phyloP scores from a whole-genome alignment of 371 early-diverging fungal genomes.

The Zopfochytrium polystomum region DNA sequence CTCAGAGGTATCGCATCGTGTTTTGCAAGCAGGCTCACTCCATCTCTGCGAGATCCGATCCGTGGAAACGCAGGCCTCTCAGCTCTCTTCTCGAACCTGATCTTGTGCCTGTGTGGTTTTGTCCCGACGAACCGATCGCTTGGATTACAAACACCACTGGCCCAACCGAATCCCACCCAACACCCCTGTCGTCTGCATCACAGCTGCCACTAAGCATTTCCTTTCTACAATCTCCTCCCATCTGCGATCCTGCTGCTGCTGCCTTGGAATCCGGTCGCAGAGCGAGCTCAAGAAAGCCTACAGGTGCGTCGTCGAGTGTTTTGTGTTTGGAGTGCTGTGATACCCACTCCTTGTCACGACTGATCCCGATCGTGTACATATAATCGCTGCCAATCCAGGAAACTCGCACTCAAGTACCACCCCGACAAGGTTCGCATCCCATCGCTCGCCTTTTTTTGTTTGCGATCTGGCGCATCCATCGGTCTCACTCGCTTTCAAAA shows the following conservation, averaged over 20 bases:
- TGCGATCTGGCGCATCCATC: slow-evolving; percentile 11
- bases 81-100: no score
- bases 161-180: no score
- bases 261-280: slow-evolving; percentile 7
- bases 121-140: no score
- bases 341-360: no score
- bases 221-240: no score
- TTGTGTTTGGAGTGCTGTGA: no score
- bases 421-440: slow-evolving; percentile 59
- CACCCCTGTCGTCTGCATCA: no score
- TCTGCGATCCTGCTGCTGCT: no score
- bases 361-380: background rate
- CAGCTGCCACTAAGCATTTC: no score
- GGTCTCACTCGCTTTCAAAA: slow-evolving; percentile 89
- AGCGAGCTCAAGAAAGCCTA: slow-evolving; percentile 31
- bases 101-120: no score
- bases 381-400: slow-evolving; percentile 26
- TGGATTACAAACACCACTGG: no score
- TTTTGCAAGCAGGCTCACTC: background rate
- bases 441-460: background rate
- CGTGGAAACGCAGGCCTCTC: no score
- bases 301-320: slow-evolving; percentile 19
- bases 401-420: slow-evolving; percentile 88
- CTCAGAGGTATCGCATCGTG: slow-evolving; percentile 49
- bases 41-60: background rate